Evolutionary conservation across 768 basidiomycete species (phyloP).

Genomic region (Strobilomyces echinocephalus): DNA sequence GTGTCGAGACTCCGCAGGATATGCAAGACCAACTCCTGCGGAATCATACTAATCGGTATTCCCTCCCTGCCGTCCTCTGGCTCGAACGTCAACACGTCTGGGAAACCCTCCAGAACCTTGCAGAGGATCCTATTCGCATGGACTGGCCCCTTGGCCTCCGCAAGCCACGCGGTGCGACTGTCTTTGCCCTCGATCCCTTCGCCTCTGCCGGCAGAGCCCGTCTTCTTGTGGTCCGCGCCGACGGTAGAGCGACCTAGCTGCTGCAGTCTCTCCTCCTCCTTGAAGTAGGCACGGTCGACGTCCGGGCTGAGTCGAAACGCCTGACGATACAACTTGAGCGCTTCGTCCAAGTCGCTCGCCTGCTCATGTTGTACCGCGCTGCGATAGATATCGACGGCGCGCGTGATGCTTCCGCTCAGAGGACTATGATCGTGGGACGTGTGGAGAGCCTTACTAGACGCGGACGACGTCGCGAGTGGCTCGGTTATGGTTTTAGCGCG

Average conservation of each 20-base stretch:
- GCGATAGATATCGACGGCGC: constrained; percentile 63
- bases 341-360: constrained; percentile 67
- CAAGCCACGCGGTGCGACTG: constrained; percentile 62
- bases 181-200: constrained; percentile 61
- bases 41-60: constrained; percentile 54
- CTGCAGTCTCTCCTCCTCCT: constrained; percentile 41
- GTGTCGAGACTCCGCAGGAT: constrained; percentile 66
- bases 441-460: constrained; percentile 13
- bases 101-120: constrained; percentile 46
- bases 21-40: constrained; percentile 69
- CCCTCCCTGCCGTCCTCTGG: constrained; percentile 64
- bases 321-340: constrained; percentile 68
- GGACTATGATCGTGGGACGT: constrained; percentile 24
- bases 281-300: constrained; percentile 68
- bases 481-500: constrained; percentile 2
- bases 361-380: constrained; percentile 73
- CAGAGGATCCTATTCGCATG: constrained; percentile 41
- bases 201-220: constrained; percentile 74
- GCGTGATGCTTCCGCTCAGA: constrained; percentile 35
- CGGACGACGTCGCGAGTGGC: constrained; percentile 7
- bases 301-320: constrained; percentile 75
- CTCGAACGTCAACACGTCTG: constrained; percentile 49
- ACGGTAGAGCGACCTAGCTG: constrained; percentile 4
- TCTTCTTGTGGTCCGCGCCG: constrained; percentile 60
- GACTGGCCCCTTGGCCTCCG: constrained; percentile 25